phyloP scores from a whole-genome alignment of 345 rosid genomes.

The Bruguiera parviflora region DNA sequence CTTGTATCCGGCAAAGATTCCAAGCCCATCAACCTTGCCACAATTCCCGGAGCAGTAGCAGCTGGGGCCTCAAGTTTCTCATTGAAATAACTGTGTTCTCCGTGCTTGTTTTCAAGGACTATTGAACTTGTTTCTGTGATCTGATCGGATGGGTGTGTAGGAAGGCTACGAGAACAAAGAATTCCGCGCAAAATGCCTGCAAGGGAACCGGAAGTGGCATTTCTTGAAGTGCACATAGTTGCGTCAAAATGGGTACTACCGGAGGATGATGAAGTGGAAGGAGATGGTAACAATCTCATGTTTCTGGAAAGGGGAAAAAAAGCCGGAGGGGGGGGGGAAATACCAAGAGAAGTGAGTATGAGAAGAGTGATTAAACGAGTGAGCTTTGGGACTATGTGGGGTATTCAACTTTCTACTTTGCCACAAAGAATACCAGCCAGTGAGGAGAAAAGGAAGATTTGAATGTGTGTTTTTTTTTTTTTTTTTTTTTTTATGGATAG shows the following conservation, averaged over 20 bases:
- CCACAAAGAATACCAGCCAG: slow-evolving; percentile 6
- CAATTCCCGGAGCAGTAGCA: slow-evolving; percentile 41
- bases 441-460: slow-evolving; percentile 6
- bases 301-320: not conserved
- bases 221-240: slow-evolving; percentile 33
- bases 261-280: slow-evolving; percentile 37
- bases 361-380: not conserved
- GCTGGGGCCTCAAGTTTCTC: slow-evolving; percentile 15
- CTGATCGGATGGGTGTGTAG: slow-evolving; percentile 58
- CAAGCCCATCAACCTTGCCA: slow-evolving; percentile 86
- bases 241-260: slow-evolving; percentile 21
- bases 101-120: slow-evolving; percentile 10
- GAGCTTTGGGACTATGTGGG: slow-evolving; percentile 6
- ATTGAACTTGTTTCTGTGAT: slow-evolving; percentile 31
- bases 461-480: slow-evolving; percentile 6
- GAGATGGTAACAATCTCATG: slow-evolving; percentile 45
- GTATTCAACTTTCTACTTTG: slow-evolving; percentile 12
- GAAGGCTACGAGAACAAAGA: slow-evolving; percentile 51
- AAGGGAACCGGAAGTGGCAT: slow-evolving; percentile 41
- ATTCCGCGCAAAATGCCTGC: slow-evolving; percentile 49
- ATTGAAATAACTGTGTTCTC: not conserved
- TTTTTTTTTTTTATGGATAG: too few species aligned
- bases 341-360: not conserved
- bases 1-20: slow-evolving; percentile 32
- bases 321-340: not conserved